Conservation (phyloP, 257 asterid species). For the Ajuga chamaepitys region DNA sequence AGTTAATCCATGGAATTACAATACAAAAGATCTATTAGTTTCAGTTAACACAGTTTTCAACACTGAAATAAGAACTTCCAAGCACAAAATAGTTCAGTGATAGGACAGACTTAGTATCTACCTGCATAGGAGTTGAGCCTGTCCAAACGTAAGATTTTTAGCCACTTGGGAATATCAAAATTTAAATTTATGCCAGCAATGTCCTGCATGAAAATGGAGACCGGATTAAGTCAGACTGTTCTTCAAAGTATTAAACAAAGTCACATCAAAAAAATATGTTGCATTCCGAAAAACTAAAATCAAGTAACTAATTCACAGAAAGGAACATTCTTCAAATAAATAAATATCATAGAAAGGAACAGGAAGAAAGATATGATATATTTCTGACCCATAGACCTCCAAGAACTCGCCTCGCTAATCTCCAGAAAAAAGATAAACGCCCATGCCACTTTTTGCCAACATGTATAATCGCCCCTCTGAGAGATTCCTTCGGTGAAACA, state of each 20-base stretch:
- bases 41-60: neutral
- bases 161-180: slow-evolving; percentile 83
- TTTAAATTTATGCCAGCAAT: slow-evolving; percentile 89
- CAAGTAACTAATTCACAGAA: slow-evolving; percentile 6
- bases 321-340: too few species aligned
- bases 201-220: slow-evolving; percentile 44
- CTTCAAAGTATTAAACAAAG: slow-evolving; percentile 1
- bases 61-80: slow-evolving; percentile 5
- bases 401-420: slow-evolving; percentile 64
- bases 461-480: slow-evolving; percentile 63
- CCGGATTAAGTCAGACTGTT: neutral
- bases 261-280: neutral
- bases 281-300: slow-evolving; percentile 7
- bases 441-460: slow-evolving; percentile 84
- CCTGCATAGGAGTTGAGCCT: slow-evolving; percentile 82
- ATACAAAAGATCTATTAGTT: neutral
- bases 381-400: slow-evolving; percentile 91
- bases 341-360: slow-evolving; percentile 8
- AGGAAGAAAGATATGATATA: neutral
- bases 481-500: slow-evolving; percentile 71
- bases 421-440: slow-evolving; percentile 65
- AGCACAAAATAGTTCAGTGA: slow-evolving; percentile 12
- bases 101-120: slow-evolving; percentile 20
- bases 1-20: neutral
- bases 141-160: slow-evolving; percentile 66